A percentile compares a stretch with the other conserved stretches of the same genome.
phyloP scores from a whole-genome alignment of 331 rosid genomes.

The Pyrus hybrid region DNA sequence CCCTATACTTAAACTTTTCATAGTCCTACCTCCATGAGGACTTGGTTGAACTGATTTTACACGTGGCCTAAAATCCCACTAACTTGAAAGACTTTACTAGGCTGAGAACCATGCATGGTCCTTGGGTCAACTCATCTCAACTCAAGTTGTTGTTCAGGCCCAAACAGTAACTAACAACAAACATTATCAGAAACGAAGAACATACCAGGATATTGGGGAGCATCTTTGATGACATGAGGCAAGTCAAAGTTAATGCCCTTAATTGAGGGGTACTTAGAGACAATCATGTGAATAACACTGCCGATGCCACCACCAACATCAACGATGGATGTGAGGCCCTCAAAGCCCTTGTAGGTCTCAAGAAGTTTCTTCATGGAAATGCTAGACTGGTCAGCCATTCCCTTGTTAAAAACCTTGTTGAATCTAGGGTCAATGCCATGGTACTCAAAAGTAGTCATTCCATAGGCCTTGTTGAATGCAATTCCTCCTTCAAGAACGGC shows the following conservation, averaged over 20 bases:
- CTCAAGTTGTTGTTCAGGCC: too few relatives aligned
- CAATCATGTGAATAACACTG: constrained; percentile 60
- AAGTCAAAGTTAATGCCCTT: constrained; percentile 82
- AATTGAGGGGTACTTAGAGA: constrained; percentile 67
- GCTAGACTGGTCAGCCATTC: constrained; percentile 89
- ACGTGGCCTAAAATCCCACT: too few relatives aligned
- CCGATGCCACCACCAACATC: constrained; percentile 95
- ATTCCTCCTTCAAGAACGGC: constrained; percentile 86
- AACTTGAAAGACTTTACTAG: too few relatives aligned
- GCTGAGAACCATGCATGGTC: too few relatives aligned
- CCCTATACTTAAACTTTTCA: too few relatives aligned
- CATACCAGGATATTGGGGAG: constrained; percentile 48
- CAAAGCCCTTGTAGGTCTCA: too few relatives aligned
- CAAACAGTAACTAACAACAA: too few relatives aligned
- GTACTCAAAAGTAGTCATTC: constrained; percentile 85
- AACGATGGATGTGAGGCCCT: constrained; percentile 62
- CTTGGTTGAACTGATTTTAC: too few relatives aligned
- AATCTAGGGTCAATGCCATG: constrained; percentile 34
- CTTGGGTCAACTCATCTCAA: too few relatives aligned
- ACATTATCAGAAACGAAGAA: too few relatives aligned
- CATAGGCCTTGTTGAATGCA: constrained; percentile 87
- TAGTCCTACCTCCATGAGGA: too few relatives aligned
- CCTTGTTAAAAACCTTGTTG: constrained; percentile 60
- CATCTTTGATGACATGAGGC: constrained; percentile 31
- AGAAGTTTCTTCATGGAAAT: constrained; percentile 79